These are phyloP conservation scores for Sphenostylis stenocarpa DNA, from an alignment of 306 rosid genomes.

Conservation along the genomic window DNA sequence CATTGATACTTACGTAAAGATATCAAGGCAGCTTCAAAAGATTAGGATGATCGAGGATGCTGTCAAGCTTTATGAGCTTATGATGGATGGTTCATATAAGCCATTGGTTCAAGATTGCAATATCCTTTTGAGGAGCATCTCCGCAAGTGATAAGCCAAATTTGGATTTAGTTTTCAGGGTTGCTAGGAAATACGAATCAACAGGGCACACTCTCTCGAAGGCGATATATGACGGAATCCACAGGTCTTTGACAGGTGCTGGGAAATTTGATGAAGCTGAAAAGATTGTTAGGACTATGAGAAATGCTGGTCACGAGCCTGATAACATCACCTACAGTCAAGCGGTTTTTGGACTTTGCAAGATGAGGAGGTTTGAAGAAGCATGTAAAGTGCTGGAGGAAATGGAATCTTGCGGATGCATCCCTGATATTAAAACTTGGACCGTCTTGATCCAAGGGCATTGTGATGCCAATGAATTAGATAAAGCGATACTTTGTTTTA, in stretches of 20 bases:
- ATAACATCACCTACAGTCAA: conserved; percentile 84
- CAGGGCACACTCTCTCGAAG: conserved; percentile 61
- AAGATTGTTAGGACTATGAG: conserved; percentile 53
- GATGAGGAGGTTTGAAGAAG: conserved; percentile 68
- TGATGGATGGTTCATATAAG: conserved; percentile 84
- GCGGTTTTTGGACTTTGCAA: conserved; percentile 81
- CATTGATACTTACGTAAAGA: conserved; percentile 73
- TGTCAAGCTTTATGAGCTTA: conserved; percentile 83
- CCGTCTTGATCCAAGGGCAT: conserved; percentile 88
- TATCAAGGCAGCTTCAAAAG: conserved; percentile 69
- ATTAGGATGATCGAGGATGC: conserved; percentile 70
- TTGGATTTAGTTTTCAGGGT: conserved; percentile 65
- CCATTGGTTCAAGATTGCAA: conserved; percentile 65
- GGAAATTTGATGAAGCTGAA: conserved; percentile 80
- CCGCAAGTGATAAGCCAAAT: conserved; percentile 52
- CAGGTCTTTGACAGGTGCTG: conserved; percentile 66
- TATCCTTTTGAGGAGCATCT: conserved; percentile 51
- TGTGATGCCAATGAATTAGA: conserved; percentile 70
- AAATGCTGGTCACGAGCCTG: conserved; percentile 77
- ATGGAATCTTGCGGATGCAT: conserved; percentile 76
- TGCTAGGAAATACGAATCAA: conserved; percentile 62
- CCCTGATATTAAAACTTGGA: conserved; percentile 92
- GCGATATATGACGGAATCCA: conserved; percentile 81
- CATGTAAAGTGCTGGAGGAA: conserved; percentile 65
- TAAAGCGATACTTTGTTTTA: conserved; percentile 58